Evolutionary conservation across 2,329 filamentous ascomycete genomes (phyloP).

Genomic region (Ophiocordyceps robertsii): DNA sequence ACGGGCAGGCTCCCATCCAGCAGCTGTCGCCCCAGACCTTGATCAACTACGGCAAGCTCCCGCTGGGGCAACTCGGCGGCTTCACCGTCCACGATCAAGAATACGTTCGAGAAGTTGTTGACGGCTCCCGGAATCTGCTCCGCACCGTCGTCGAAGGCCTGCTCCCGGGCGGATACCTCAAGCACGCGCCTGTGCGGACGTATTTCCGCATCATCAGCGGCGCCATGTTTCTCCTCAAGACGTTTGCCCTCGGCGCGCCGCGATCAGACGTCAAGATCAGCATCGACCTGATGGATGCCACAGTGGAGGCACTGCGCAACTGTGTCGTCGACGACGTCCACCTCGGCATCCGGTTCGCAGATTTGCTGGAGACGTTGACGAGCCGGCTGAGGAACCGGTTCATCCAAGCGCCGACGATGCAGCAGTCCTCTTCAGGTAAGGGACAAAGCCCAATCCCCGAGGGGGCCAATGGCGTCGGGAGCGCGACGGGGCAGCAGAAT

Average conservation of each 20-base stretch:
- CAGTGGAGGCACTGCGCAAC: slow-evolving; percentile 59
- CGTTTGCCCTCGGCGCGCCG: slow-evolving; percentile 68
- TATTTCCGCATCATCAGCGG: slow-evolving; percentile 81
- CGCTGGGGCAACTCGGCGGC: slow-evolving; percentile 49
- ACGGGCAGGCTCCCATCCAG: slow-evolving; percentile 14
- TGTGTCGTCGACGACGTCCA: slow-evolving; percentile 80
- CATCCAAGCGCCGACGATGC: slow-evolving; percentile 46
- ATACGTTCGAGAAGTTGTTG: slow-evolving; percentile 64
- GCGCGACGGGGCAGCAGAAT: slow-evolving; percentile 11
- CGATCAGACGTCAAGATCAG: slow-evolving; percentile 66
- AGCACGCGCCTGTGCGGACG: slow-evolving; percentile 70
- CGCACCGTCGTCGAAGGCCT: slow-evolving; percentile 65
- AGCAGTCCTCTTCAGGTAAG: slow-evolving; percentile 24
- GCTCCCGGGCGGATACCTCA: slow-evolving; percentile 60
- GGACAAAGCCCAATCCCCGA: slow-evolving; percentile 27
- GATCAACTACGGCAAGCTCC: slow-evolving; percentile 50
- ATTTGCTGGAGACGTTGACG: slow-evolving; percentile 67
- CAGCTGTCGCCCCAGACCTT: slow-evolving; percentile 49
- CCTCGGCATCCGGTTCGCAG: slow-evolving; percentile 70
- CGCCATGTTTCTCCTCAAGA: slow-evolving; percentile 75
- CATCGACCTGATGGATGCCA: slow-evolving; percentile 61
- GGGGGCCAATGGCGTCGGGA: slow-evolving; percentile 16
- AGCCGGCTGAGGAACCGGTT: slow-evolving; percentile 62
- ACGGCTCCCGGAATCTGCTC: slow-evolving; percentile 64
- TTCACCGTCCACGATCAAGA: slow-evolving; percentile 55